Evolutionary conservation across 2,329 filamentous ascomycete genomes (phyloP).

Genomic region (Talaromyces sp.): DNA sequence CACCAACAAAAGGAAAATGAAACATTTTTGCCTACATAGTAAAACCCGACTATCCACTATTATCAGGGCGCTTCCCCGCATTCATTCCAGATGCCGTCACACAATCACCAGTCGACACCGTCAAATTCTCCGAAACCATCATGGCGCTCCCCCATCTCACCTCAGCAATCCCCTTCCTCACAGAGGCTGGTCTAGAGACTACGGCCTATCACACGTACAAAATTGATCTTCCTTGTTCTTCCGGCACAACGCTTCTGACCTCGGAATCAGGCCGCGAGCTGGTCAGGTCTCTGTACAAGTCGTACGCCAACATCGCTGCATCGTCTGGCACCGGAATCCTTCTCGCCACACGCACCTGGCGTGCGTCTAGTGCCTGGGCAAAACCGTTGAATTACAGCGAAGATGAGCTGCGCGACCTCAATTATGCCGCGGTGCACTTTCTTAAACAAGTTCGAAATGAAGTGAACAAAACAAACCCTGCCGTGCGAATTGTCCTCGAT

Average conservation of each 20-base stretch:
- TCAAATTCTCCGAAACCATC: not conserved
- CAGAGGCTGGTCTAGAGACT: conserved; percentile 12
- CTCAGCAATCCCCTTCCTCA: conserved; percentile 10
- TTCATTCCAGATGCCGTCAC: not conserved
- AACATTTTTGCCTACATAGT: too few relatives aligned
- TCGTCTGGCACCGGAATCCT: conserved; percentile 9
- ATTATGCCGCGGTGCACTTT: not conserved
- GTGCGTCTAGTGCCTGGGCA: conserved; percentile 12
- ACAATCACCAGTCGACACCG: not conserved
- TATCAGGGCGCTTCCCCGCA: not conserved
- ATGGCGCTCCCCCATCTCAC: conserved; percentile 9
- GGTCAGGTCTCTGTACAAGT: not conserved
- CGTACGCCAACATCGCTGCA: conserved; percentile 6
- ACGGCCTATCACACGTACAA: conserved; percentile 11
- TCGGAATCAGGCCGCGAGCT: not conserved
- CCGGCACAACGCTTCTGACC: conserved; percentile 1
- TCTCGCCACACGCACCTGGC: conserved; percentile 14
- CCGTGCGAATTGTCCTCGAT: not conserved
- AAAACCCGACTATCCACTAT: too few relatives aligned
- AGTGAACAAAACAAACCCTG: not conserved
- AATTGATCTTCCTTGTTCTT: conserved; percentile 2
- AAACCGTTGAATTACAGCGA: conserved; percentile 3
- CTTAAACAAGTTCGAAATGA: not conserved
- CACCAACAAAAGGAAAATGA: too few relatives aligned
- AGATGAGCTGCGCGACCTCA: conserved; percentile 1